These are phyloP conservation scores for Sporothrix variecibatus DNA, from an alignment of 2,329 filamentous ascomycete species.

Conservation along the genomic window DNA sequence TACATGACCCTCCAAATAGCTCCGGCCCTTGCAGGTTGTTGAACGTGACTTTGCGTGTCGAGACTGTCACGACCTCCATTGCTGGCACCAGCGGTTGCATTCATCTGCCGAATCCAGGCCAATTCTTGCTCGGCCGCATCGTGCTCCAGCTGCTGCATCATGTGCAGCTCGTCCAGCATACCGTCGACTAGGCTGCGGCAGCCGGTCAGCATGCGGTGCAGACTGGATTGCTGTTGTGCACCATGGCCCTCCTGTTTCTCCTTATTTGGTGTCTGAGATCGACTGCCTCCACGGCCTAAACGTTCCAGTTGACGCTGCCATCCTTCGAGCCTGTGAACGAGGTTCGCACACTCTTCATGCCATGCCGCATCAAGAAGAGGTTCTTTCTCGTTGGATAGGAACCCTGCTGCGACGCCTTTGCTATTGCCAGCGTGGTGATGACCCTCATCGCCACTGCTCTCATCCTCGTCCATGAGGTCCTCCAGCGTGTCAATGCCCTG, in stretches of 20 bases:
- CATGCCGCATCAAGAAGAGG: constrained; percentile 56
- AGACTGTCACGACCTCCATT: neutral
- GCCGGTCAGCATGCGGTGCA: constrained; percentile 51
- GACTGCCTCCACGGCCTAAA: neutral
- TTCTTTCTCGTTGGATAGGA: constrained; percentile 40
- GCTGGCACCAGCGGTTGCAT: constrained; percentile 42
- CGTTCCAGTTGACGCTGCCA: constrained; percentile 27
- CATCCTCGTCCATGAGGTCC: constrained; percentile 21
- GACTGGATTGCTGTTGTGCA: constrained; percentile 40
- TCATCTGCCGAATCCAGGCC: constrained; percentile 60
- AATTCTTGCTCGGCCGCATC: constrained; percentile 59
- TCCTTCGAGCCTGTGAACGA: constrained; percentile 56
- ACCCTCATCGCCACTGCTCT: constrained; percentile 31
- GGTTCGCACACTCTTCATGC: constrained; percentile 58
- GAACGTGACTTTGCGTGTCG: constrained; percentile 33
- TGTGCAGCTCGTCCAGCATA: constrained; percentile 63
- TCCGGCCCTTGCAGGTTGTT: constrained; percentile 42
- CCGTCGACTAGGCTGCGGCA: constrained; percentile 54
- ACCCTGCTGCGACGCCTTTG: neutral
- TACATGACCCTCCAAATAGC: constrained; percentile 51
- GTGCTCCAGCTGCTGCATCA: constrained; percentile 63
- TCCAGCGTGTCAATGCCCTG: neutral
- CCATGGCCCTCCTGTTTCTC: neutral
- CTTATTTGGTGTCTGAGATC: neutral
- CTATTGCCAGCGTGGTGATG: neutral